Conservation (phyloP, 192 early-diverging fungal genomes). For the Obelidium mucronatum region DNA sequence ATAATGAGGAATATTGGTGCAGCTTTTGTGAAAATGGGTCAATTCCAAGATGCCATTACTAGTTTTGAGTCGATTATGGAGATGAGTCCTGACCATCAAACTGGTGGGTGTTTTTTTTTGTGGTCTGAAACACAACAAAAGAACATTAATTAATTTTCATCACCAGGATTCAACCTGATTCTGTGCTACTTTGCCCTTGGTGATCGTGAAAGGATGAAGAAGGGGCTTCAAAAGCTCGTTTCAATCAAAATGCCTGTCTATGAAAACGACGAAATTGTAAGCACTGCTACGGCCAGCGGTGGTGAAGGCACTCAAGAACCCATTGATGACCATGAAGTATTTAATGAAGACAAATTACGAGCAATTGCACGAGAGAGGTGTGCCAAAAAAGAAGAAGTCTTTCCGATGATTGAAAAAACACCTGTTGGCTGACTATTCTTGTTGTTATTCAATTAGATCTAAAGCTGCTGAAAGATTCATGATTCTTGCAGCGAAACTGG, state of each 20-base stretch:
- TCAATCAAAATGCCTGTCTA: conserved; percentile 54
- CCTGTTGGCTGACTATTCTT: background rate
- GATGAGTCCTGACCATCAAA: conserved; percentile 61
- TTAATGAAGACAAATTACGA: conserved; percentile 63
- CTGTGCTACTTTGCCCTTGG: conserved; percentile 71
- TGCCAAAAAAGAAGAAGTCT: too few relatives aligned
- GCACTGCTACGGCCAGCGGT: background rate
- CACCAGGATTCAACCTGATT: conserved; percentile 62
- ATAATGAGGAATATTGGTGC: conserved; percentile 70
- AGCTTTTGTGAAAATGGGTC: conserved; percentile 63
- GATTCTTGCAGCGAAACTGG: conserved; percentile 59
- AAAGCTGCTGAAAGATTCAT: conserved; percentile 55
- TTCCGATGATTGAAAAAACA: too few relatives aligned
- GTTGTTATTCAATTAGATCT: conserved; percentile 7
- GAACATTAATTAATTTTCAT: background rate
- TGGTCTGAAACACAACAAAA: too few relatives aligned
- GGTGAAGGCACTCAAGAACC: conserved; percentile 43
- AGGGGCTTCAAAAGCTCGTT: conserved; percentile 58
- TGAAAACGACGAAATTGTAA: conserved; percentile 54
- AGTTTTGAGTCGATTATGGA: conserved; percentile 69
- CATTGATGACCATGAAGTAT: conserved; percentile 66
- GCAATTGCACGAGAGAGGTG: conserved; percentile 60
- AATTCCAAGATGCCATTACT: conserved; percentile 67
- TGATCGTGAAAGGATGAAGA: conserved; percentile 62
- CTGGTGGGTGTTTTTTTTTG: conserved; percentile 33